phyloP scores from a whole-genome alignment of 225 moss, liverwort and hornwort species.

The Polytrichum formosum region DNA sequence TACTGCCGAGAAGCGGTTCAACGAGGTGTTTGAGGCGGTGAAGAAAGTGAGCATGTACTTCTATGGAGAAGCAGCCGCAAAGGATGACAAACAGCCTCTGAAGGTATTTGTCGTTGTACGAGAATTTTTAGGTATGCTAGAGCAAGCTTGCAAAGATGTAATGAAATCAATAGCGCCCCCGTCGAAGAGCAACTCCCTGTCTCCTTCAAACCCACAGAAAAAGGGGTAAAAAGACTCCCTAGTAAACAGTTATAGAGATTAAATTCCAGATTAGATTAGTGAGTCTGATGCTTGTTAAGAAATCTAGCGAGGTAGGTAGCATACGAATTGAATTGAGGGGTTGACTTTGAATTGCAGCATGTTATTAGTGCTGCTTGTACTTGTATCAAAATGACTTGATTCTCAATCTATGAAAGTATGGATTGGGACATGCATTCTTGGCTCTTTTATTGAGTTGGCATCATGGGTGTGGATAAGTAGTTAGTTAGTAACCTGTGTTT shows the following conservation, averaged over 20 bases:
- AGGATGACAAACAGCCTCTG: conserved; percentile 74
- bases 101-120: conserved; percentile 88
- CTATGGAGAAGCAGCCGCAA: conserved; percentile 67
- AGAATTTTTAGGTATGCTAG: conserved; percentile 77
- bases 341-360: conserved; percentile 34
- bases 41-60: conserved; percentile 80
- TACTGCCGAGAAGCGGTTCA: conserved; percentile 46
- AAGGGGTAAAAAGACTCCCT: neutral
- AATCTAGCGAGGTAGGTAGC: neutral
- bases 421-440: conserved; percentile 18
- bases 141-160: conserved; percentile 84
- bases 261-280: too few relatives aligned
- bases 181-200: conserved; percentile 14
- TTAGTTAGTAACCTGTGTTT: too few relatives aligned
- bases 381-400: conserved; percentile 35
- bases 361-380: conserved; percentile 58
- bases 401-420: conserved; percentile 37
- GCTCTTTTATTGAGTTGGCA: neutral
- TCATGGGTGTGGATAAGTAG: too few relatives aligned
- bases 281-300: too few relatives aligned
- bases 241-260: too few relatives aligned
- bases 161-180: conserved; percentile 40
- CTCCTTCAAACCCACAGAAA: neutral
- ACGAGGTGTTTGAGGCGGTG: conserved; percentile 61
- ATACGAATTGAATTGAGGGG: conserved; percentile 5